phyloP scores from a whole-genome alignment of 2,329 filamentous ascomycete species.

The Fusarium virguliforme region DNA sequence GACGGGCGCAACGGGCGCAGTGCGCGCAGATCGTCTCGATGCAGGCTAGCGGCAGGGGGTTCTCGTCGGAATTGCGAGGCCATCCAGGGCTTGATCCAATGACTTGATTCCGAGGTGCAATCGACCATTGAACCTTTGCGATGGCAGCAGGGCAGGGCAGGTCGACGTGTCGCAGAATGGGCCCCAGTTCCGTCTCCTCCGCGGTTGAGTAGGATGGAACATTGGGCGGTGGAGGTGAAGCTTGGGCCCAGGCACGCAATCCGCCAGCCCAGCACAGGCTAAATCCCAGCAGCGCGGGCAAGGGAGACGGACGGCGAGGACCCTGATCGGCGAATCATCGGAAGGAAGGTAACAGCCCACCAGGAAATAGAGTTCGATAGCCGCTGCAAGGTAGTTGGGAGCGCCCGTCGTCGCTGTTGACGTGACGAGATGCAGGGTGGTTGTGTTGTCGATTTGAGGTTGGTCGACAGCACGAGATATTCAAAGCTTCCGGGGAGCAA shows the following conservation, averaged over 20 bases:
- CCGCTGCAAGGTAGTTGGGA: not conserved
- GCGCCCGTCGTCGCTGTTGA: not conserved
- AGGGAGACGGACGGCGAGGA: not conserved
- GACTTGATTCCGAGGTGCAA: not conserved
- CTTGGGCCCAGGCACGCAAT: conserved; percentile 12
- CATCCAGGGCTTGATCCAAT: not conserved
- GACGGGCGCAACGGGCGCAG: conserved; percentile 5
- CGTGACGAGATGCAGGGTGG: not conserved
- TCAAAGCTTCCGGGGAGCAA: conserved; percentile 5
- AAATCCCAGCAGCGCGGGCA: not conserved
- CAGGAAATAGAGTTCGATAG: conserved; percentile 15
- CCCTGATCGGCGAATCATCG: conserved; percentile 5
- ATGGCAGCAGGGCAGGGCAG: not conserved
- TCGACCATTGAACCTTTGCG: not conserved
- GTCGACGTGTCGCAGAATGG: conserved; percentile 1
- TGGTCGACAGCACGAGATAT: not conserved
- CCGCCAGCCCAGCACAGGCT: not conserved
- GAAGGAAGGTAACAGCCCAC: not conserved
- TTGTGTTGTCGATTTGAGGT: not conserved
- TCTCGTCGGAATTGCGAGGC: conserved; percentile 3
- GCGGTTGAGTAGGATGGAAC: conserved; percentile 3
- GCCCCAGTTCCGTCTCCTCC: not conserved
- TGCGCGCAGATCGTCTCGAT: conserved; percentile 13
- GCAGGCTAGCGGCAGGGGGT: conserved; percentile 17
- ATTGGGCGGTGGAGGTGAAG: not conserved